phyloP scores from a whole-genome alignment of 164 flowering plant genomes.

The Pachysandra terminalis region DNA sequence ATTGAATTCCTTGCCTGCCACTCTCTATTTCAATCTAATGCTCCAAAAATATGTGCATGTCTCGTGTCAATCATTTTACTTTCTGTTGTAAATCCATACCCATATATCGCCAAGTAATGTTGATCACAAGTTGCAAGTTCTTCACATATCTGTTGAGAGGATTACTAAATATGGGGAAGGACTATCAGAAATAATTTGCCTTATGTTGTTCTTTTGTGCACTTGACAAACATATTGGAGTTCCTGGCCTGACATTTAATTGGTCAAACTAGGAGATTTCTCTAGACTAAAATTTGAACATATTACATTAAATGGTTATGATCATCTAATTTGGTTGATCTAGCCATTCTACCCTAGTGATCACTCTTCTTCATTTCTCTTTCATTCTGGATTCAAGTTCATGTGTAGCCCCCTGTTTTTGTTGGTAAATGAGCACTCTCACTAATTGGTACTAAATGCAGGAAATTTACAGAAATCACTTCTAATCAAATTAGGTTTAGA shows the following conservation, averaged over 20 bases:
- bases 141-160: background rate
- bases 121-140: background rate
- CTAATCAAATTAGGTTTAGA: background rate
- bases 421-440: background rate
- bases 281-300: background rate
- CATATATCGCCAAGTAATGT: background rate
- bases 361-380: background rate
- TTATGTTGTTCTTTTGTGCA: background rate
- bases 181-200: background rate
- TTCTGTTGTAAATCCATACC: background rate
- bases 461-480: no score
- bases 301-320: background rate
- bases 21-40: background rate
- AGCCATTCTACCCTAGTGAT: background rate
- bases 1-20: background rate
- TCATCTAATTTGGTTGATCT: background rate
- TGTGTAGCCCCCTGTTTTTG: background rate
- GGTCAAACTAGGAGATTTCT: background rate
- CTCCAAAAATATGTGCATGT: background rate
- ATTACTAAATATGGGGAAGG: background rate
- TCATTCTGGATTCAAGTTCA: background rate
- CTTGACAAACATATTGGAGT: background rate
- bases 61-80: background rate
- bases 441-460: background rate
- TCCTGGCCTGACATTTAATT: background rate